Base-by-base conservation (phyloP, 208 protist genomes). In the Angomonas deanei region DNA sequence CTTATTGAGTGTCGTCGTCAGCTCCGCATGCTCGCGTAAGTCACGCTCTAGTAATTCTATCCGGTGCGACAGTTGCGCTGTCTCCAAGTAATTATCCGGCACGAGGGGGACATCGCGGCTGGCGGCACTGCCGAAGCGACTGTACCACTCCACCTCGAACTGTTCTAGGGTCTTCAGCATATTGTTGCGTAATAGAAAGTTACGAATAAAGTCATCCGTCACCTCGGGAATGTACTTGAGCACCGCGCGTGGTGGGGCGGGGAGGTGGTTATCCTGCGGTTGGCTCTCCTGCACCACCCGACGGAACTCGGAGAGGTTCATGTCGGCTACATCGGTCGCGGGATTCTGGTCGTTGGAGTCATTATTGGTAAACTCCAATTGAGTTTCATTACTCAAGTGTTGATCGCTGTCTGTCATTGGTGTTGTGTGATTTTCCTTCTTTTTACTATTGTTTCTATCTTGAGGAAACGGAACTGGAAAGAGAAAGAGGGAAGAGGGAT, bases 141-240 rank as follows among this genome's bases (percentile, higher is more conserved):
- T 81, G 61, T 96, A 97, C 90, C 87, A 97, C 74, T 96, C 91
- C 53, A 76, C 66, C 47, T 97, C 83, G 63, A 97, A 97, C 32
- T 63, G 59, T 21, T 93, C 82, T 62, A 97, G 72, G 19, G 88
- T 96, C 17, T 68, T 55, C 27, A 64, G 70, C 83, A 97, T 86
- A 31, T 76, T 76, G 46, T 93, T 80, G 33, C 91, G 81, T 2
- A 92, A 50, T 24, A 97, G 76, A 63, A 97, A 97, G 68, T 97
- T 97, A 1, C 91, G 78, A 46, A 97, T 75, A 66, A 93, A 97
- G 74, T 97, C 93, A 50, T 96, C 89, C 46, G 92, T 88, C 24
- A 95, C 91, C 68, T 96, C 91, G n/a, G 93, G 93, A 32, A 93
- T 69, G 30, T 84, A 88, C 60, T 89, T 81, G 13, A 97, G 70